Evolutionary conservation across 768 basidiomycete genomes (phyloP).

Genomic region (Amanita pallidorosea): DNA sequence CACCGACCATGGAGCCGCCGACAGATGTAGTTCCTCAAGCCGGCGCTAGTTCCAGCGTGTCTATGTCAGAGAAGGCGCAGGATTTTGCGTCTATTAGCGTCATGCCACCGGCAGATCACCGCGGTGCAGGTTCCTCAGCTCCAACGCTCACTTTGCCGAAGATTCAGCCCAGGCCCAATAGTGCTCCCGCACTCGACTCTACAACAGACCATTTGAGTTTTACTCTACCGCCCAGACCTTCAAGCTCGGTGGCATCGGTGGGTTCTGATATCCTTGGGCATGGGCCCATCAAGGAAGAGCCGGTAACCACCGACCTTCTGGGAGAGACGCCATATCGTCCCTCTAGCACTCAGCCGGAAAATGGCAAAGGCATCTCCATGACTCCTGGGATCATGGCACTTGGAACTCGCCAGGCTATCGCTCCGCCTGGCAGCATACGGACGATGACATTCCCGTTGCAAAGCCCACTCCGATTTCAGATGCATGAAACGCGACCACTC

Average conservation of each 20-base stretch:
- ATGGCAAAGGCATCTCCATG: background rate
- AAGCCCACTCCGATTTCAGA: background rate
- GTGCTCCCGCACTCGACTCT: background rate
- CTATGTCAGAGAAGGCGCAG: too few relatives aligned
- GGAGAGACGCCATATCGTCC: background rate
- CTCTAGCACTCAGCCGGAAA: background rate
- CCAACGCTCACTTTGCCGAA: background rate
- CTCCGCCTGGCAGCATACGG: background rate
- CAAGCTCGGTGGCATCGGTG: background rate
- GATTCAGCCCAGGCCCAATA: background rate
- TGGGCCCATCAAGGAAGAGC: background rate
- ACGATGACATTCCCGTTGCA: background rate
- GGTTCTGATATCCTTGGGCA: background rate
- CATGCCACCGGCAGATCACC: too few relatives aligned
- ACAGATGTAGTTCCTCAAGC: too few relatives aligned
- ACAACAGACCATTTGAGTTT: background rate
- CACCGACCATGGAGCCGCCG: background rate
- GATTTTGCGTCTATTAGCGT: too few relatives aligned
- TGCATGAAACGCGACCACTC: background rate
- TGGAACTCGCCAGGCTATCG: background rate
- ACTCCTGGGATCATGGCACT: background rate
- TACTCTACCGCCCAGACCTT: background rate
- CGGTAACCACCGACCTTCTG: background rate
- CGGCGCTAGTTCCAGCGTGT: too few relatives aligned
- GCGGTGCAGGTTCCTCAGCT: background rate